These are phyloP conservation scores for Fraxinus xanthoxyloides DNA, from an alignment of 305 asterid genomes.

Conservation along the genomic window DNA sequence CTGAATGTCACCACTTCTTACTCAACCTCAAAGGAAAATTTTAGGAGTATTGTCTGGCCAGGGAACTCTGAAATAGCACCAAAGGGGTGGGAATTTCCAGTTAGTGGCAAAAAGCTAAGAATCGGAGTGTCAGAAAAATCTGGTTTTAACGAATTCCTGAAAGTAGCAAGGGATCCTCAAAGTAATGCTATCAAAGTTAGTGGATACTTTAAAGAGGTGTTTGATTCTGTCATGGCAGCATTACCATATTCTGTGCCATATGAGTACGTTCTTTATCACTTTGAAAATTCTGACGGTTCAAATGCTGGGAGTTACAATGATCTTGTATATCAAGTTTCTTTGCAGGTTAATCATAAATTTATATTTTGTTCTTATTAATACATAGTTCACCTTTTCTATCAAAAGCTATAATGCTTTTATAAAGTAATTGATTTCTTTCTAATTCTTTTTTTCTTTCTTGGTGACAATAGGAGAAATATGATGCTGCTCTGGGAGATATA, in stretches of 20 bases:
- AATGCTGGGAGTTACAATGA: background rate
- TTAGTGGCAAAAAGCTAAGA: constrained; percentile 34
- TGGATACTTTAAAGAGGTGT: constrained; percentile 27
- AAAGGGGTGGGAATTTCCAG: constrained; percentile 40
- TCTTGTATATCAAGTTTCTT: background rate
- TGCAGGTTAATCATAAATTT: background rate
- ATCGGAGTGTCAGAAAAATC: constrained; percentile 36
- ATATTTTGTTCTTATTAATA: background rate
- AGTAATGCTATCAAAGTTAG: constrained; percentile 19
- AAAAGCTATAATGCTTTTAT: too few relatives aligned
- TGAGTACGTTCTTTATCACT: constrained; percentile 2
- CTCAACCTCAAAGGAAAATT: constrained; percentile 1
- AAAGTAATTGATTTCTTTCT: background rate
- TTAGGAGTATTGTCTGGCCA: constrained; percentile 43
- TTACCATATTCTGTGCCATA: constrained; percentile 12
- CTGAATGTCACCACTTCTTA: background rate
- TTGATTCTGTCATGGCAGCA: constrained; percentile 5
- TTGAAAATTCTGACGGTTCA: background rate
- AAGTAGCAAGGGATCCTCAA: constrained; percentile 18
- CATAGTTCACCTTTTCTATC: background rate
- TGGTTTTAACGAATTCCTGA: constrained; percentile 37
- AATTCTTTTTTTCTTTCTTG: background rate
- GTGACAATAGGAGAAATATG: constrained; percentile 24
- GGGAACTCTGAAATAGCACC: constrained; percentile 39
- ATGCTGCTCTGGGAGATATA: constrained; percentile 42